These are phyloP conservation scores for Trichoderma sp. DNA, from an alignment of 2,329 filamentous ascomycete species.

Conservation along the genomic window DNA sequence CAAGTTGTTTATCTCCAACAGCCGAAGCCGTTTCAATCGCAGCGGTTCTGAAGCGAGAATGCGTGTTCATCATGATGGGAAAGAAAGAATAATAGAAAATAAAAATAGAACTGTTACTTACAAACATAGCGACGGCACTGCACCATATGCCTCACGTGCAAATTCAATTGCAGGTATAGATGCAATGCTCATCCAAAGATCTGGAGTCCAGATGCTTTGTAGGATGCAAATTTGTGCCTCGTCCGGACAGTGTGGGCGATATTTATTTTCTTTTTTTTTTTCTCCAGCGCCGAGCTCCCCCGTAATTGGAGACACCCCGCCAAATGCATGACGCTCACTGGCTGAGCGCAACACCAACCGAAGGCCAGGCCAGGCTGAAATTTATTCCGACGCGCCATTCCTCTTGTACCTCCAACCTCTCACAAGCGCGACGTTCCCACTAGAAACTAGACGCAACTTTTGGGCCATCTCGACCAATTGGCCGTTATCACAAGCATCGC, in stretches of 20 bases:
- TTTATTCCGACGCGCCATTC: conserved; percentile 34
- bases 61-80: conserved; percentile 42
- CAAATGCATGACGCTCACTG: conserved; percentile 22
- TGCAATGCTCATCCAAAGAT: not conserved
- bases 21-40: conserved; percentile 46
- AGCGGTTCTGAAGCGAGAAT: conserved; percentile 50
- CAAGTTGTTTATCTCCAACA: conserved; percentile 44
- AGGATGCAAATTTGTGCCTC: conserved; percentile 14
- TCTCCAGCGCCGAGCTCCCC: conserved; percentile 9
- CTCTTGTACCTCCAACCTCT: conserved; percentile 10
- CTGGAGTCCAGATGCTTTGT: not conserved
- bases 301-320: conserved; percentile 21
- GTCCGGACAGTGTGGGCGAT: not conserved
- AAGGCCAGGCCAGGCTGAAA: conserved; percentile 30
- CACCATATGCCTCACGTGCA: conserved; percentile 15
- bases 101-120: conserved; percentile 31
- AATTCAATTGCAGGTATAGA: conserved; percentile 1
- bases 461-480: conserved; percentile 28
- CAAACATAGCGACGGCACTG: conserved; percentile 35
- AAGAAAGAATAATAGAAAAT: not conserved
- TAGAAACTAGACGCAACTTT: not conserved
- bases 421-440: conserved; percentile 27
- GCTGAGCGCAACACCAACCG: conserved; percentile 13
- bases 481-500: conserved; percentile 14
- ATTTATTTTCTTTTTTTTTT: conserved; percentile 8